Percentiles rank a stretch among this genome's conserved stretches.
These are phyloP conservation scores for Kodamaea restingae DNA, from an alignment of 805 yeast genomes.

Conservation along the genomic window DNA sequence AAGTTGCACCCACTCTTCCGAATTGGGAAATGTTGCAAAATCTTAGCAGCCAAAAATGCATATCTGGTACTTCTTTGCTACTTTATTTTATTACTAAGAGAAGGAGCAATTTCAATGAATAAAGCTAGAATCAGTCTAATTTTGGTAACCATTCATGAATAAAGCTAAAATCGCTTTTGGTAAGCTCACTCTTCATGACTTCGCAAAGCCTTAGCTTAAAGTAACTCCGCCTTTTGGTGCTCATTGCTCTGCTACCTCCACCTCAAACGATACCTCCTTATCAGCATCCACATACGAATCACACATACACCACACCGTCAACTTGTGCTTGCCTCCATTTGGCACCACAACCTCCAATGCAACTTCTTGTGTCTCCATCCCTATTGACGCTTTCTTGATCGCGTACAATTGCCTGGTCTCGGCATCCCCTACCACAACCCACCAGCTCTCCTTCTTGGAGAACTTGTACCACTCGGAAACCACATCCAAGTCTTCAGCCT, in stretches of 20 bases:
- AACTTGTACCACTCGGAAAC: slow-evolving; percentile 57
- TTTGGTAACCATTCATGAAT: too few relatives aligned
- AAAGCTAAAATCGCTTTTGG: too few relatives aligned
- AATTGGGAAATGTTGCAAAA: too few relatives aligned
- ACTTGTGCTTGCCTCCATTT: slow-evolving; percentile 53
- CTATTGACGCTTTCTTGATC: slow-evolving; percentile 58
- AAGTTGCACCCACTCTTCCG: too few relatives aligned
- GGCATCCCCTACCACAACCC: slow-evolving; percentile 79
- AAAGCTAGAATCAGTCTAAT: too few relatives aligned
- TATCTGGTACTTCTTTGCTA: too few relatives aligned
- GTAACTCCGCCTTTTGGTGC: too few relatives aligned
- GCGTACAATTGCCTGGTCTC: slow-evolving; percentile 61
- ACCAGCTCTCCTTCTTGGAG: slow-evolving; percentile 70
- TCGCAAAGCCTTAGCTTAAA: too few relatives aligned
- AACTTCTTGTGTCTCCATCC: slow-evolving; percentile 49
- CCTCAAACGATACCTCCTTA: slow-evolving; percentile 59
- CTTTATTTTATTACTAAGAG: too few relatives aligned
- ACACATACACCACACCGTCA: slow-evolving; percentile 82
- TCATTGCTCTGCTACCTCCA: slow-evolving; percentile 20
- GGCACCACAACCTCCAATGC: slow-evolving; percentile 56
- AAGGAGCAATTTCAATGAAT: too few relatives aligned
- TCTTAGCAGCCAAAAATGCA: too few relatives aligned
- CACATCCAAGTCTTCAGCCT: slow-evolving; percentile 61
- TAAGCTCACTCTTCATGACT: too few relatives aligned
- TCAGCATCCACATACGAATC: slow-evolving; percentile 94